A percentile compares a stretch with the other conserved stretches of the same genome.
phyloP scores from a whole-genome alignment of 768 basidiomycete species.

The Tulasnella sp. region DNA sequence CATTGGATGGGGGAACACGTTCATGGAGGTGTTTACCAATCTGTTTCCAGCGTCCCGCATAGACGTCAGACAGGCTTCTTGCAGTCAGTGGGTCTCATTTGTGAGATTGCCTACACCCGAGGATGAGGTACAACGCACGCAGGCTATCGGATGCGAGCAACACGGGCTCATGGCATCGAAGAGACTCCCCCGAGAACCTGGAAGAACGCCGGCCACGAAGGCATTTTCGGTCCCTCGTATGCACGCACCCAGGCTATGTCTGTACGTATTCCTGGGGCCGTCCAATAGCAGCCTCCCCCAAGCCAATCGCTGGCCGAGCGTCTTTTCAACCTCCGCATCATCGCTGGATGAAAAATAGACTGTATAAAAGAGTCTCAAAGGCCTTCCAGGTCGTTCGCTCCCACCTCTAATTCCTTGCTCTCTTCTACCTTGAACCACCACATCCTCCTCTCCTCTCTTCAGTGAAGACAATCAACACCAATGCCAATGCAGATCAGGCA shows the following conservation, averaged over 20 bases:
- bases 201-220: neutral
- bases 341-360: neutral
- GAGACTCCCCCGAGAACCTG: neutral
- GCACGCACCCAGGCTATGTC: neutral
- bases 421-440: neutral
- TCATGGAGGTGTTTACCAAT: neutral
- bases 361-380: constrained; percentile 8
- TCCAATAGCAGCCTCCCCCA: neutral
- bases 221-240: neutral
- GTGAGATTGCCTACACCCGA: neutral
- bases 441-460: neutral
- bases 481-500: neutral
- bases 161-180: neutral
- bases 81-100: neutral
- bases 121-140: neutral
- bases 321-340: neutral
- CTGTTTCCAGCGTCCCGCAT: neutral
- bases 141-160: neutral
- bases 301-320: neutral
- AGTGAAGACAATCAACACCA: neutral
- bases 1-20: neutral
- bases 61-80: neutral
- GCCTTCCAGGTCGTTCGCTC: neutral
- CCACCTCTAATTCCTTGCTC: neutral
- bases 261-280: neutral